Percentiles rank a stretch among this genome's conserved stretches.
phyloP scores from a whole-genome alignment of 768 basidiomycete genomes.

The Pilatotrama ljubarskyi region DNA sequence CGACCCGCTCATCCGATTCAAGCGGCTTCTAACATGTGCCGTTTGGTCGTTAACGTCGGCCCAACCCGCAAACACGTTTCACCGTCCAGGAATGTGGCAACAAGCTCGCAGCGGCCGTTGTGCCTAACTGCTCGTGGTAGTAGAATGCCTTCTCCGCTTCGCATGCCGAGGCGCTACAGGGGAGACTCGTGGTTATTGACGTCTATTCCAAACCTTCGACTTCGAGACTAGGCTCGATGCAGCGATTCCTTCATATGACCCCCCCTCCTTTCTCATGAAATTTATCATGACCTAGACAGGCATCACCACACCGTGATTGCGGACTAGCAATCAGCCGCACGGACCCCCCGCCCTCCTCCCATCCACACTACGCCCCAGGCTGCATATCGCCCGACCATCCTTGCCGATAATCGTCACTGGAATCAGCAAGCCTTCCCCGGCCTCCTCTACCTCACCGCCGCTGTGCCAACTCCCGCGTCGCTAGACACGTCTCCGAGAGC shows the following conservation, averaged over 20 bases:
- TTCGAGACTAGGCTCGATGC: conserved; percentile 7
- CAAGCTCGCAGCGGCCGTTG: background rate
- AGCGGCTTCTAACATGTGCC: background rate
- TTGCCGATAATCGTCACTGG: background rate
- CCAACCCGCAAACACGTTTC: background rate
- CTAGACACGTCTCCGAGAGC: too few species aligned
- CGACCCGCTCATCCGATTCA: background rate
- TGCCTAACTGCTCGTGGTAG: background rate
- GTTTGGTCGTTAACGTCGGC: background rate
- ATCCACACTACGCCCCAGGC: background rate
- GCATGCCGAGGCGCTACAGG: conserved; percentile 7
- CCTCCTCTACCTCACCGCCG: too few species aligned
- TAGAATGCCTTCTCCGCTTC: background rate
- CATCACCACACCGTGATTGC: conserved; percentile 3
- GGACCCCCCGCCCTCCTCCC: too few species aligned
- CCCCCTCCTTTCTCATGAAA: background rate
- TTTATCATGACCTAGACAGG: background rate
- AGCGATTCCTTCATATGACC: conserved; percentile 3
- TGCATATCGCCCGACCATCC: background rate
- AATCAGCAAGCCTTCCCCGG: too few species aligned
- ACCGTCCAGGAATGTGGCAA: background rate
- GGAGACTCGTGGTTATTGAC: conserved; percentile 12
- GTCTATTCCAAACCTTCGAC: conserved; percentile 3
- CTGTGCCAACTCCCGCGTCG: too few species aligned
- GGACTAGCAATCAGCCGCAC: background rate